These are phyloP conservation scores for Fusarium dimerum DNA, from an alignment of 2,329 filamentous ascomycete genomes.

Conservation along the genomic window DNA sequence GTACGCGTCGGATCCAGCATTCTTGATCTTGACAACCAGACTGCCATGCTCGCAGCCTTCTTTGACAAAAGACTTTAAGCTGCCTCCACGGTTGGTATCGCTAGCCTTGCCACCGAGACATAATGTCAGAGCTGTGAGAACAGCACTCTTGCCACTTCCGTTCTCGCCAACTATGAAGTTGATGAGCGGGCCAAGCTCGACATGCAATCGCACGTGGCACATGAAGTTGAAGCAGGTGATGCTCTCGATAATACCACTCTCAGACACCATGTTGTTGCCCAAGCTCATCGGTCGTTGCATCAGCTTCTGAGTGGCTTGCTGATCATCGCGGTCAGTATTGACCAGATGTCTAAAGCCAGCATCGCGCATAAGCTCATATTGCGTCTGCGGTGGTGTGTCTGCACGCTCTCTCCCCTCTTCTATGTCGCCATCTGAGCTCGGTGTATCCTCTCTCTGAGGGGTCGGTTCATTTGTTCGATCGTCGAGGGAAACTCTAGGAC, in stretches of 20 bases:
- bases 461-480: slow-evolving; percentile 15
- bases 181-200: slow-evolving; percentile 87
- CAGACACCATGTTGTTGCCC: slow-evolving; percentile 72
- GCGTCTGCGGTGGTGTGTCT: slow-evolving; percentile 51
- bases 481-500: slow-evolving; percentile 35
- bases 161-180: slow-evolving; percentile 99
- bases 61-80: slow-evolving; percentile 87
- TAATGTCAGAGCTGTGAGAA: slow-evolving; percentile 87
- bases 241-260: slow-evolving; percentile 84
- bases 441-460: slow-evolving; percentile 22
- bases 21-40: slow-evolving; percentile 86
- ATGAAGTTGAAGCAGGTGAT: slow-evolving; percentile 93
- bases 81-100: slow-evolving; percentile 87
- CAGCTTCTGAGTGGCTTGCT: slow-evolving; percentile 65
- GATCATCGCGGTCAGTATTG: slow-evolving; percentile 59
- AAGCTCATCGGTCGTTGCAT: slow-evolving; percentile 49
- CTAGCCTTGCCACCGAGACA: slow-evolving; percentile 95
- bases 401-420: slow-evolving; percentile 29
- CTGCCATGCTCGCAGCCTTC: slow-evolving; percentile 77
- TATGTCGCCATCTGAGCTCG: slow-evolving; percentile 34
- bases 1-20: slow-evolving; percentile 82
- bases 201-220: slow-evolving; percentile 83
- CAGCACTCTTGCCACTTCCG: slow-evolving; percentile 95
- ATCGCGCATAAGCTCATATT: slow-evolving; percentile 64
- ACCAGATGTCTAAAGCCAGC: slow-evolving; percentile 58